Percentiles rank a stretch among this genome's conserved stretches.
phyloP scores from a whole-genome alignment of 352 stramenopile species.

The Blastocystis sp. region DNA sequence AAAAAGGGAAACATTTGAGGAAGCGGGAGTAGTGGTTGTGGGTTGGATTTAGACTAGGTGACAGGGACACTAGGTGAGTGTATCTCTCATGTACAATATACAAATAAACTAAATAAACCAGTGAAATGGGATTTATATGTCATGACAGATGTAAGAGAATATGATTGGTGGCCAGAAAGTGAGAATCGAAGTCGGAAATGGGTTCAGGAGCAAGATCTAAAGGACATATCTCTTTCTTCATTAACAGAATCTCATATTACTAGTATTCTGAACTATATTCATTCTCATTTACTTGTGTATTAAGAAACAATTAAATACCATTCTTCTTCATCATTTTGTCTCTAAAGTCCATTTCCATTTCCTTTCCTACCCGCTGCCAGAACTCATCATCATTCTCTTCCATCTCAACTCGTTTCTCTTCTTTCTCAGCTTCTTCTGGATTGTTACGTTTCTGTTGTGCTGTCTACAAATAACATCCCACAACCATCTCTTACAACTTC shows the following conservation, averaged over 20 bases:
- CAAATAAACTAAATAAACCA: constrained; percentile 46
- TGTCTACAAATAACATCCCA: neutral
- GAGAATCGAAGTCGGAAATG: constrained; percentile 28
- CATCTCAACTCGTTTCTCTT: constrained; percentile 12
- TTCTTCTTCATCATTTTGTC: constrained; percentile 30
- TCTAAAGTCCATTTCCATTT: neutral
- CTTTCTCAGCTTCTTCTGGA: neutral
- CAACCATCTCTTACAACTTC: neutral
- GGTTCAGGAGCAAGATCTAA: constrained; percentile 28
- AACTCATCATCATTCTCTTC: constrained; percentile 44
- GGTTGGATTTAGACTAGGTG: neutral
- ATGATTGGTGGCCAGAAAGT: constrained; percentile 59
- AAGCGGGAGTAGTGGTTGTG: constrained; percentile 74
- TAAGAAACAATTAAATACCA: constrained; percentile 41
- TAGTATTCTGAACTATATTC: neutral
- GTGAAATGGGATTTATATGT: constrained; percentile 18
- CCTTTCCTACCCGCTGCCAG: neutral
- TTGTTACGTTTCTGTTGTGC: neutral
- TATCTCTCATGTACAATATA: constrained; percentile 46
- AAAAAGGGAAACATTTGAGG: constrained; percentile 83
- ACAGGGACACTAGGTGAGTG: neutral
- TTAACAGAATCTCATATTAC: constrained; percentile 28
- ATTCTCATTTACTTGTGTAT: constrained; percentile 5
- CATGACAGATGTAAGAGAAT: constrained; percentile 1
- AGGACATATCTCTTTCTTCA: neutral